Evolutionary conservation across 2,329 filamentous ascomycete species (phyloP).

Genomic region (Colletotrichum agaves): DNA sequence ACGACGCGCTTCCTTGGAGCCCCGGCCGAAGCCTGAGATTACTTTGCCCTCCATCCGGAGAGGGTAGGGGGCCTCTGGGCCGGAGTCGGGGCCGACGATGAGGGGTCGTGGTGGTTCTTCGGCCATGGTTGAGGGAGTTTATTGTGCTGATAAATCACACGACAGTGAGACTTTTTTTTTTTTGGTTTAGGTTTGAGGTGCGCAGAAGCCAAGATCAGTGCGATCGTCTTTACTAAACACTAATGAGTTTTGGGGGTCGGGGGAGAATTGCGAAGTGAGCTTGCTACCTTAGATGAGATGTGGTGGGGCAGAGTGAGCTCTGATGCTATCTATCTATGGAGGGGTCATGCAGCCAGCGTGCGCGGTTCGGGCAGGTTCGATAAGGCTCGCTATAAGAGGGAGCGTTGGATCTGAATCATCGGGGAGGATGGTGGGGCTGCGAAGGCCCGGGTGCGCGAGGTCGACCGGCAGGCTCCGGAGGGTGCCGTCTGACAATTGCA

Average conservation of each 20-base stretch:
- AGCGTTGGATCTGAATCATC: neutral
- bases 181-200: neutral
- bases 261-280: conserved; percentile 21
- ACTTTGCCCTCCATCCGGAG: conserved; percentile 86
- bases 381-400: conserved; percentile 28
- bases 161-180: neutral
- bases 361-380: conserved; percentile 28
- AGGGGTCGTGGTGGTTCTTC: conserved; percentile 62
- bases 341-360: conserved; percentile 11
- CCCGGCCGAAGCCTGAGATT: conserved; percentile 92
- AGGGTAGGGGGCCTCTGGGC: conserved; percentile 83
- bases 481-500: conserved; percentile 5
- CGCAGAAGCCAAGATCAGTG: neutral
- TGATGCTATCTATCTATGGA: conserved; percentile 33
- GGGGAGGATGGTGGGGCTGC: conserved; percentile 13
- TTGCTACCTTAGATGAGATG: conserved; percentile 29
- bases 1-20: conserved; percentile 82
- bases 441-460: neutral
- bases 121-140: conserved; percentile 7
- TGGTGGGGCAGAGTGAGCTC: conserved; percentile 28
- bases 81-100: conserved; percentile 77
- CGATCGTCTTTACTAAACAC: neutral
- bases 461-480: neutral
- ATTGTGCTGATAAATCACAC: conserved; percentile 21
- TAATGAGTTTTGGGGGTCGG: neutral